Evolutionary conservation across 306 rosid species (phyloP).

Genomic region (Begonia loranthoides): DNA sequence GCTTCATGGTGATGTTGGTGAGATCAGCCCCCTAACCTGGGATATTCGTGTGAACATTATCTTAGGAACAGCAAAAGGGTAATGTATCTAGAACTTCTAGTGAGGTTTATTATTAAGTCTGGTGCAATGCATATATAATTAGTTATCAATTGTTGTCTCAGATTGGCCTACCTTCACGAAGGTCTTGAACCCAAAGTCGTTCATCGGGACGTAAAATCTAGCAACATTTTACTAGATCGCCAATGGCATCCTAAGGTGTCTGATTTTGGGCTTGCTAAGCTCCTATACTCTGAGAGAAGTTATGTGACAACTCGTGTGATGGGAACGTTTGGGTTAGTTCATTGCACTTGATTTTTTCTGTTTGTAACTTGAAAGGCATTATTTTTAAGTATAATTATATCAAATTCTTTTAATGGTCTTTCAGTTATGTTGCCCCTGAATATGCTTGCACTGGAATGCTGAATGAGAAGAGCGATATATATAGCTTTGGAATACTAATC

Average conservation of each 20-base stretch:
- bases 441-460: constrained; percentile 98
- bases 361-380: not conserved
- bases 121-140: too few species aligned
- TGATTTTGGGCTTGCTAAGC: constrained; percentile 98
- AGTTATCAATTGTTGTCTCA: constrained; percentile 19
- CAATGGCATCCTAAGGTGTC: constrained; percentile 94
- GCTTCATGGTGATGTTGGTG: constrained; percentile 92
- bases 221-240: constrained; percentile 81
- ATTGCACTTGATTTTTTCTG: constrained; percentile 1
- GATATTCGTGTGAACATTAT: constrained; percentile 74
- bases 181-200: constrained; percentile 99
- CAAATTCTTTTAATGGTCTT: constrained; percentile 14
- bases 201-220: constrained; percentile 90
- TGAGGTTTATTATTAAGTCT: not conserved
- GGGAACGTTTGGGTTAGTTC: constrained; percentile 98
- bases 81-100: constrained; percentile 3
- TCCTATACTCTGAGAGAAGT: constrained; percentile 68
- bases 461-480: constrained; percentile 89
- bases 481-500: constrained; percentile 90
- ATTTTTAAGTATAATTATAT: not conserved
- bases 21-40: constrained; percentile 85
- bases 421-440: constrained; percentile 96
- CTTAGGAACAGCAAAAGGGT: constrained; percentile 96
- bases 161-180: constrained; percentile 97
- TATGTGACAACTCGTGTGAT: constrained; percentile 95